Evolutionary conservation across 768 basidiomycete genomes (phyloP).

Genomic region (Amanita thiersii): DNA sequence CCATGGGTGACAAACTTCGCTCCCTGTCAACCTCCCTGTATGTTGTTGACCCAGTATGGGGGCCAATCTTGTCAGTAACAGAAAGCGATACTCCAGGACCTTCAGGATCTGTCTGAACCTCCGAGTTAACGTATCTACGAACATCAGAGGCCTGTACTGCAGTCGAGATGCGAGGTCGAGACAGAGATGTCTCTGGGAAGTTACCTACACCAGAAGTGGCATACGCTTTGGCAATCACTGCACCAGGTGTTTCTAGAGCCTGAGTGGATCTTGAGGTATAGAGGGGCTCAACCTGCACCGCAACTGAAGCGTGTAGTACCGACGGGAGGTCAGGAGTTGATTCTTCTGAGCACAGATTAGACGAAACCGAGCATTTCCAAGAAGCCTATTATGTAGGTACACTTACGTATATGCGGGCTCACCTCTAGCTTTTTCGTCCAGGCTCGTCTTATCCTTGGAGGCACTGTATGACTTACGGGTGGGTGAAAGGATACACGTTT

Average conservation of each 20-base stretch:
- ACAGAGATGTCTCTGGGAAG: neutral
- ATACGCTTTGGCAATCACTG: conserved; percentile 17
- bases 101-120: conserved; percentile 15
- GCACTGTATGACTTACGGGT: conserved; percentile 30
- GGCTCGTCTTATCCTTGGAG: conserved; percentile 58
- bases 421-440: conserved; percentile 45
- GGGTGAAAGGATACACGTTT: conserved; percentile 21
- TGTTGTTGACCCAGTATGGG: neutral
- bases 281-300: conserved; percentile 32
- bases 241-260: conserved; percentile 12
- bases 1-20: conserved; percentile 55
- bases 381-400: neutral
- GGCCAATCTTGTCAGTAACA: neutral
- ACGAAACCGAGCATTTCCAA: neutral
- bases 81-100: conserved; percentile 2
- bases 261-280: conserved; percentile 31
- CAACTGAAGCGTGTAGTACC: conserved; percentile 28
- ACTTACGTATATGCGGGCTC: conserved; percentile 31
- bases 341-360: conserved; percentile 2
- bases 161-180: conserved; percentile 7
- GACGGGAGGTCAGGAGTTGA: neutral
- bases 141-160: conserved; percentile 13
- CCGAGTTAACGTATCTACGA: conserved; percentile 12
- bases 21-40: conserved; percentile 20
- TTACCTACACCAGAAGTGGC: conserved; percentile 4